Evolutionary conservation across 2,329 filamentous ascomycete genomes (phyloP).

Genomic region (Ophiostoma sp.): DNA sequence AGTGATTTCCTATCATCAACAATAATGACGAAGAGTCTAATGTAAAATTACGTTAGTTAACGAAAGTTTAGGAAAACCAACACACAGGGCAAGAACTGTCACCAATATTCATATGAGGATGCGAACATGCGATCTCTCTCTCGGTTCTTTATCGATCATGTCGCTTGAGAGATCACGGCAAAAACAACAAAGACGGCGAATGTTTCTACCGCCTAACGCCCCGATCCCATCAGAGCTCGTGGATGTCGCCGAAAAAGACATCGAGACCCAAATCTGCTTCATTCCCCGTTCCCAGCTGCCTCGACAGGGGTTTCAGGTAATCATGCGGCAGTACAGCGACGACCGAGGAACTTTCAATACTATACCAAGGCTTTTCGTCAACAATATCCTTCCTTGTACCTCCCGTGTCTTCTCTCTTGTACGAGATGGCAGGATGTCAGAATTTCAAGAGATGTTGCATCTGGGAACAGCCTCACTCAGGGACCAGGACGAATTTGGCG

Average conservation of each 20-base stretch:
- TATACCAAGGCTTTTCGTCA: not conserved
- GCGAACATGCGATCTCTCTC: not conserved
- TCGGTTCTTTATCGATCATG: not conserved
- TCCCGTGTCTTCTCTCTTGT: not conserved
- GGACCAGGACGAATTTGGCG: not conserved
- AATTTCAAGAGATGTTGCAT: not conserved
- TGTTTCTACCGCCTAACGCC: not conserved
- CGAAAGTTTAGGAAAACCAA: not conserved
- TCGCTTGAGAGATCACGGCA: not conserved
- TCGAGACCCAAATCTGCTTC: not conserved
- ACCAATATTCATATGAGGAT: not conserved
- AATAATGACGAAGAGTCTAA: not conserved
- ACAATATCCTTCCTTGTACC: not conserved
- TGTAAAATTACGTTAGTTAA: not conserved
- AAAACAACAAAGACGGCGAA: not conserved
- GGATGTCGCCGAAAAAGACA: not conserved
- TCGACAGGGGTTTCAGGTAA: not conserved
- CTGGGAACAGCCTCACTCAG: not conserved
- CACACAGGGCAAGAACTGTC: not conserved
- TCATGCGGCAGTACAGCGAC: not conserved
- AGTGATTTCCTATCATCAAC: not conserved
- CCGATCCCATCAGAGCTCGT: not conserved
- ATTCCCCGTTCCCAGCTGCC: not conserved
- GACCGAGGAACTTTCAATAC: not conserved
- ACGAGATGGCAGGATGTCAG: not conserved